These are phyloP conservation scores for Globisporangium yorkense DNA, from an alignment of 352 stramenopile genomes.

Conservation along the genomic window DNA sequence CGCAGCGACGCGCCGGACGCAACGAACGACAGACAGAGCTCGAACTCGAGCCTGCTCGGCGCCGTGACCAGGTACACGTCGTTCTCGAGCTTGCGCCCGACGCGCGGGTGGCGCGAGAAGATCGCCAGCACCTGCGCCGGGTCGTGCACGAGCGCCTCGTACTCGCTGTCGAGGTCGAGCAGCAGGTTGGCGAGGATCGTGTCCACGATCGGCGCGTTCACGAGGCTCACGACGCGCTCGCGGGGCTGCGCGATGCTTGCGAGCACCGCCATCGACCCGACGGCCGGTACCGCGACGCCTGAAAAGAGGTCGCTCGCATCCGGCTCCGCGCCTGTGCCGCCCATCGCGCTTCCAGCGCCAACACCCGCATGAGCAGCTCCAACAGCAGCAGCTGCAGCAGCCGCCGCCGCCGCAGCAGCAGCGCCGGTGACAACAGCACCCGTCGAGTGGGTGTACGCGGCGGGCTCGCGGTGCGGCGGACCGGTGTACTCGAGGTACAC, in stretches of 20 bases:
- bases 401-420: neutral
- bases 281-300: neutral
- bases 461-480: neutral
- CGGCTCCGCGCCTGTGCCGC: neutral
- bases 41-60: conserved; percentile 9
- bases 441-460: neutral
- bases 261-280: neutral
- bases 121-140: conserved; percentile 4
- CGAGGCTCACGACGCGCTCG: conserved; percentile 7
- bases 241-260: neutral
- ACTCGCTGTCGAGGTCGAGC: conserved; percentile 9
- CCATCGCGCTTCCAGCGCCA: neutral
- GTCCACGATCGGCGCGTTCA: conserved; percentile 14
- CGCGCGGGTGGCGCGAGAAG: conserved; percentile 2
- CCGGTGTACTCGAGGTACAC: conserved; percentile 10
- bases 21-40: conserved; percentile 9
- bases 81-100: neutral
- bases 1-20: conserved; percentile 5
- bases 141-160: conserved; percentile 8
- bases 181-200: conserved; percentile 11
- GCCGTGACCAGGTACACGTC: conserved; percentile 6
- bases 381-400: neutral
- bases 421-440: neutral
- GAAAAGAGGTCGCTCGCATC: neutral
- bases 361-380: no score